Evolutionary conservation across 352 stramenopile species (phyloP).

Genomic region (Pythium grandisporangium): DNA sequence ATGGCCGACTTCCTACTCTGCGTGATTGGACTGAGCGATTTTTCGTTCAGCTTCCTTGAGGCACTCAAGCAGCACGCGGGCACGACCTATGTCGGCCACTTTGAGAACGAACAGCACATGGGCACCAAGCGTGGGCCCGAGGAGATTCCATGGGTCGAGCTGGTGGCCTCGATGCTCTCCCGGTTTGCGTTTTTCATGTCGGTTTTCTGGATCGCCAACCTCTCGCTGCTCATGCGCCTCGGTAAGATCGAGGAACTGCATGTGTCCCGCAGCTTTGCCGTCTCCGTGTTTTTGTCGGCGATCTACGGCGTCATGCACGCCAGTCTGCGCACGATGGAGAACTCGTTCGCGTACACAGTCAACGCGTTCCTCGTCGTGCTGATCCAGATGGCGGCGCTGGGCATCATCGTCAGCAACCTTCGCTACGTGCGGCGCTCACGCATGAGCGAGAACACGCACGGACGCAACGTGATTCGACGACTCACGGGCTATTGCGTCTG

Average conservation of each 20-base stretch:
- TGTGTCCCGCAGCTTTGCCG: slow-evolving; percentile 27
- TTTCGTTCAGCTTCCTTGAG: slow-evolving; percentile 38
- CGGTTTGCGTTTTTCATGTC: slow-evolving; percentile 72
- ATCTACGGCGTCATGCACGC: slow-evolving; percentile 51
- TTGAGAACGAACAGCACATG: slow-evolving; percentile 5
- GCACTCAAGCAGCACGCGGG: slow-evolving; percentile 30
- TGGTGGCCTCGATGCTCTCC: slow-evolving; percentile 28
- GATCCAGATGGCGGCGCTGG: slow-evolving; percentile 33
- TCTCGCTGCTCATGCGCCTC: slow-evolving; percentile 62
- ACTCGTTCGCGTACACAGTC: slow-evolving; percentile 22
- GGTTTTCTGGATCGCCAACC: slow-evolving; percentile 57
- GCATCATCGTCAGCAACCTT: slow-evolving; percentile 40
- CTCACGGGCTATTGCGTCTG: slow-evolving; percentile 50
- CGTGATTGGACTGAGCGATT: slow-evolving; percentile 51
- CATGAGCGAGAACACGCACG: slow-evolving; percentile 39
- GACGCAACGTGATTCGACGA: slow-evolving; percentile 44
- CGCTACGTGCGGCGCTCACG: slow-evolving; percentile 30
- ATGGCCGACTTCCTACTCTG: slow-evolving; percentile 59
- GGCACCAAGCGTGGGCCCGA: not conserved
- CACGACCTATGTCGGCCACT: slow-evolving; percentile 38
- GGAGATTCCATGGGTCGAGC: slow-evolving; percentile 4
- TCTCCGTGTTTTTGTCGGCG: slow-evolving; percentile 32
- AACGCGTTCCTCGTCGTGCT: slow-evolving; percentile 31
- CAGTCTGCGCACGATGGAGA: slow-evolving; percentile 16
- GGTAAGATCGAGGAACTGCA: slow-evolving; percentile 46